Evolutionary conservation across 352 stramenopile species (phyloP).

Genomic region (Globisporangium rhizosaccharum): DNA sequence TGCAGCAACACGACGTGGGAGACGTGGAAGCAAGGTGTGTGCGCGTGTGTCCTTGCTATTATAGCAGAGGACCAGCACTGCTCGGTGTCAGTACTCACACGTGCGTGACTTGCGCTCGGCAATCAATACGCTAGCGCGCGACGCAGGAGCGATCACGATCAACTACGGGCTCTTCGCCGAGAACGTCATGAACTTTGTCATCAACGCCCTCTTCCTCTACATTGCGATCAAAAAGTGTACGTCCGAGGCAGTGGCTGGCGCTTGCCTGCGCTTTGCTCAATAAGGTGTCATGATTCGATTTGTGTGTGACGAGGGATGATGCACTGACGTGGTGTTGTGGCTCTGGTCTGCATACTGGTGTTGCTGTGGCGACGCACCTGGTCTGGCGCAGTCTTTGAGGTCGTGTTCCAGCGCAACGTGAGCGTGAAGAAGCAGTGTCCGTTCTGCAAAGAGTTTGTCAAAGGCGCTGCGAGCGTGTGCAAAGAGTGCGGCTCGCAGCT

Average conservation of each 20-base stretch:
- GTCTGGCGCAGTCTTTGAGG: constrained; percentile 28
- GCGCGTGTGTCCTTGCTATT: background rate
- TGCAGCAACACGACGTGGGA: constrained; percentile 51
- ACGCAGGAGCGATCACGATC: constrained; percentile 53
- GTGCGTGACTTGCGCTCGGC: too few relatives aligned
- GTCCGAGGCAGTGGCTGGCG: background rate
- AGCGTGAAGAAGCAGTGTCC: constrained; percentile 58
- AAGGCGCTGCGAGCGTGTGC: constrained; percentile 37
- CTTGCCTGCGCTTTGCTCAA: background rate
- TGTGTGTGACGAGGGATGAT: too few relatives aligned
- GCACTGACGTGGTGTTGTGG: background rate
- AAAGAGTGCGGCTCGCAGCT: constrained; percentile 29
- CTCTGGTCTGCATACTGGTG: too few relatives aligned
- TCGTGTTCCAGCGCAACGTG: constrained; percentile 60
- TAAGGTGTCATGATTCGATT: too few relatives aligned
- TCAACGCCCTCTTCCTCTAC: constrained; percentile 69
- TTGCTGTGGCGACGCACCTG: background rate
- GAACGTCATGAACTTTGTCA: constrained; percentile 72
- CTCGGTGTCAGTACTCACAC: background rate
- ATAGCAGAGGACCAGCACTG: background rate
- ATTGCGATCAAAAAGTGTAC: constrained; percentile 65
- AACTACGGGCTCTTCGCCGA: constrained; percentile 66
- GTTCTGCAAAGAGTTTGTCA: constrained; percentile 67
- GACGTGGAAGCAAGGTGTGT: constrained; percentile 56
- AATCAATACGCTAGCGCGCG: constrained; percentile 28